Evolutionary conservation across 805 yeast species (phyloP), one percentile per base, ranked within the genome.

Genomic region (Kockiozyma suomiensis): DNA sequence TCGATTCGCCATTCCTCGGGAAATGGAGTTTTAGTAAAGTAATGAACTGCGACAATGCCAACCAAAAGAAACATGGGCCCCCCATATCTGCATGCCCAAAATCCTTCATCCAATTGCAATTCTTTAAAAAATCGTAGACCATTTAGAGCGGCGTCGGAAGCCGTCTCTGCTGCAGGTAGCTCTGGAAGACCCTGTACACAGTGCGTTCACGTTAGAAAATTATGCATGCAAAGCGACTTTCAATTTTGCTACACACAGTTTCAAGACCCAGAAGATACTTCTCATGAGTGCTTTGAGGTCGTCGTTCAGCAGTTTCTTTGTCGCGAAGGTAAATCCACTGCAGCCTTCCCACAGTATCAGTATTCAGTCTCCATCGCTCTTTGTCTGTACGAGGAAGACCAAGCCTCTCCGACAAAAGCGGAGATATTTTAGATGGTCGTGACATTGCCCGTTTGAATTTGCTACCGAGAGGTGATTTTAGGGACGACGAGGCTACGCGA

Each of bases 11-110:
- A 82, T 40, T 82, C 85, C 32, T 84, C 85, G 0, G 92, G 86
- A 38, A 94, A 87, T 10, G 82, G 82, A 0, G 84, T 79, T 38
- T 83, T 81, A 12, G 92, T 81, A 71, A 85, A 85, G 73, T 91
- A 89, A 64, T 82, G 80, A 1, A 89, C 84, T 0, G 82, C 88
- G 26, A 94, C 84, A 68, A 87, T 89, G 0, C 99, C 98, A 59
- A 92, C 86, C 0, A 94, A 84, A 90, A 94, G 85, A 73, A 94
- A 94, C 97, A 93, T 92, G 2, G 99, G 99, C 1, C 99, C 99
- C 65, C 91, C 91, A 70, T 94, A 94, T 71, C 90, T 96, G 68
- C 87, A 84, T 0, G 97, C 97, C 75, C 93, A 89, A 6, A 85
- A 83, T 0, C 99, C 99, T 0, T 76, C 73, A 26, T 81, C 79